Evolutionary conservation across 1,139 yeast species (phyloP), one percentile per base, ranked within the genome.

Genomic region (Candida anutae): DNA sequence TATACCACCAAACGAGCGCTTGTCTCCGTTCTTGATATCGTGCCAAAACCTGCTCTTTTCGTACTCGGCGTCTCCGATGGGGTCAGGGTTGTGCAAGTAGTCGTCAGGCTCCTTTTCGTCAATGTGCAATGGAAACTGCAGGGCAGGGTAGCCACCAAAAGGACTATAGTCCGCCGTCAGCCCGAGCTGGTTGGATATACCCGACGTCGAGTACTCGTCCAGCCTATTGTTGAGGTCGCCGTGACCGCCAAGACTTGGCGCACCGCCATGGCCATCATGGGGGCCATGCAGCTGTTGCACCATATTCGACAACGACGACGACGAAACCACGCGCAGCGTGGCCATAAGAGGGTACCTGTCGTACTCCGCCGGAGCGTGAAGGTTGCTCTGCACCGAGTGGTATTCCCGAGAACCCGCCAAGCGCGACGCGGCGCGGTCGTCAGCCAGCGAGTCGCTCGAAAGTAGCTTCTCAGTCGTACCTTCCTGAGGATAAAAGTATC

Each of bases 311-410:
- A 65, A 45, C 2, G 72, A 64, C 1, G 65, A 48, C 4, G 69
- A 60, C 36, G 73, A 62, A 0, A 63, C 66, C 13, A 60, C 66
- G 35, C 74, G 52, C 15, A 74, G 62, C 6, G 71, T 70, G 5
- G 64, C 66, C 41, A 70, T 50, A 5, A 68, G 53, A 3, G 80
- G 80, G 40, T 74, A 74, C 40, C 80, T 56, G 43, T 74, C 80
- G 39, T 58, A 74, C 37, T 70, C 77, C 0, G 74, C 62, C 6
- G 79, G 77, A n/a, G 48, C 53, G 27, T 49, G 50, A 23, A 50
- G 46, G 32, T 44, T 44, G 29, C 39, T 17, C 19, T 17, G 19
- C 10, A 10, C 19, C 10, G 19, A 17, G 10, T 8, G 19, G 10
- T 17, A 17, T 17, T 17, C 19, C 19, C 19, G 19, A 10, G 19